These are phyloP conservation scores for Phytomonas francai DNA, from an alignment of 208 protist species.

Conservation along the genomic window DNA sequence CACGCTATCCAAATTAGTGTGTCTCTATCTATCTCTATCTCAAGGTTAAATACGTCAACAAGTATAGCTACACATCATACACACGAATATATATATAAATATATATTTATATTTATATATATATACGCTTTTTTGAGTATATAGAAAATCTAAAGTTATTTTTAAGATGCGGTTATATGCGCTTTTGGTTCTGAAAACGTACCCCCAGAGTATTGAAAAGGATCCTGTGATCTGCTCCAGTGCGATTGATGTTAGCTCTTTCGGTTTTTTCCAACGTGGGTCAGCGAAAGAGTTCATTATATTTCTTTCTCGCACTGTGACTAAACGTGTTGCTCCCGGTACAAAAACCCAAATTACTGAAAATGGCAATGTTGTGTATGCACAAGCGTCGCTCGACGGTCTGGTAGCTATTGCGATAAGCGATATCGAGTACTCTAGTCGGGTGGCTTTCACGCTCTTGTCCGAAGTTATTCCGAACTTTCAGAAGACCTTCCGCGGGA, in stretches of 20 bases:
- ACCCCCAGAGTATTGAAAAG: constrained; percentile 34
- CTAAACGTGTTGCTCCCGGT: constrained; percentile 54
- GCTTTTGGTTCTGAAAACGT: constrained; percentile 58
- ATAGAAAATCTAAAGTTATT: constrained; percentile 9
- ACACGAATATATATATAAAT: constrained; percentile 6
- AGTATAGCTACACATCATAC: background rate
- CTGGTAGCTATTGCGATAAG: constrained; percentile 72
- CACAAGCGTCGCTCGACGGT: constrained; percentile 58
- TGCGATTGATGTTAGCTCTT: constrained; percentile 81
- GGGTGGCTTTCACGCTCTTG: constrained; percentile 85
- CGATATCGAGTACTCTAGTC: constrained; percentile 80
- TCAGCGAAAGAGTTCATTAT: constrained; percentile 77
- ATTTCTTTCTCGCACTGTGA: constrained; percentile 79
- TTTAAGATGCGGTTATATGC: constrained; percentile 67
- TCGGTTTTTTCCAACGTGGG: constrained; percentile 85
- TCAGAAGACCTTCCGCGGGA: constrained; percentile 76
- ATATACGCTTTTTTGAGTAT: background rate
- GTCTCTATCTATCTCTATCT: background rate
- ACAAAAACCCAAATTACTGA: constrained; percentile 77
- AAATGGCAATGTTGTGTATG: constrained; percentile 74
- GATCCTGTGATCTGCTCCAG: constrained; percentile 70
- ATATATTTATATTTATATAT: constrained; percentile 5
- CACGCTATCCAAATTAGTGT: background rate
- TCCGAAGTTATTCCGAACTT: constrained; percentile 62
- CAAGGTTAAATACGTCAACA: background rate